Evolutionary conservation across 352 stramenopile species (phyloP), one percentile per base, ranked within the genome.

Genomic region (Phytophthora pini): DNA sequence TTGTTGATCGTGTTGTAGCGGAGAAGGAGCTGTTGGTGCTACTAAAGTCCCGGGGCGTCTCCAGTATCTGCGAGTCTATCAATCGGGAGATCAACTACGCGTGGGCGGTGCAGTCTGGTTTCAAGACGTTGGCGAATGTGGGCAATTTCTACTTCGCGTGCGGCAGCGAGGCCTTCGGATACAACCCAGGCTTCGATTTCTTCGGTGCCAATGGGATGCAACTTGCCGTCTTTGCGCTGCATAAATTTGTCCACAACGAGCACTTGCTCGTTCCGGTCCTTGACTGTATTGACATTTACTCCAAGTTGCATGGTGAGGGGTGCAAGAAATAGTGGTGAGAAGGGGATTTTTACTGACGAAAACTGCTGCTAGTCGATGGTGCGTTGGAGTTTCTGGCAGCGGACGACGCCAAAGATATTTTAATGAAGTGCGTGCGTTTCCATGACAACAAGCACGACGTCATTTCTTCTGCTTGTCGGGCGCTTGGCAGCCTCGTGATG

Each of bases 81-180:
- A 88, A 71, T 41, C 74, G 77, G n/a, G 85, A 91, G 67, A 92
- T 94, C 55, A 84, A 88, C 62, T 90, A 90, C 56, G 81, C 75
- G 24, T 92, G 83, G 85, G 82, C 83, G 13, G 83, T 89, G 15
- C 72, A 74, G 8, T 90, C 83, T 6, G 83, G 81, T 15, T 92
- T 91, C 67, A 76, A 79, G 65, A 91, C 83, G 27, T 73, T 94
- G 24, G 67, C 77, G 10, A 82, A 76, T 54, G 80, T 90, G 29
- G 82, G 76, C 60, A 72, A 91, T 58, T 94, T 90, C 64, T 94
- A 92, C 74, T 90, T 90, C 39, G 84, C 85, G 22, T 92, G 85
- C 50, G 85, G 76, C 9, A 67, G 75, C 15, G 76, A 83, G 38
- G 70, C 77, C 11, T 90, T 93, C 43, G 79, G 80, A 31, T 90